Evolutionary conservation across 1,284 basidiomycete species (phyloP), one percentile per base, ranked within the genome.

Genomic region (Leccinum brunneo-olivaceum): DNA sequence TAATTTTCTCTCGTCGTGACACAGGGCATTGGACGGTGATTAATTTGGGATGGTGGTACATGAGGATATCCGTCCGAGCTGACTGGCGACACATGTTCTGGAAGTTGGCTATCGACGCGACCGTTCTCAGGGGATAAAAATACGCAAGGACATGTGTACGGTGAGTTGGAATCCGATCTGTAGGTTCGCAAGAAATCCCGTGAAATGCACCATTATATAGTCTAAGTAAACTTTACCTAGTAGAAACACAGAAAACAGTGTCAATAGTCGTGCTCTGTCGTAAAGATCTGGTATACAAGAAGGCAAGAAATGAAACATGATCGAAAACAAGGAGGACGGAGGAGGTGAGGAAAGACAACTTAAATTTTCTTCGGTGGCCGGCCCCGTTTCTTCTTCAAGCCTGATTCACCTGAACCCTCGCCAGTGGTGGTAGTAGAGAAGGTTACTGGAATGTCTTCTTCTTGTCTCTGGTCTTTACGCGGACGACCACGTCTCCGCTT

Each of bases 401-500:
- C 65, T 48, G 71, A 51, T 55, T 76, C 77, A 39, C 56, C 62
- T 29, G 56, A 58, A 40, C 60, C 59, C 43, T 75, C 76, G 24
- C 57, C 69, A 52, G 63, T 53, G 8, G 61, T 62, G 25, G 67
- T 66, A 45, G 66, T 70, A 34, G 67, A 63, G 19, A 60, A 45
- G 38, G 60, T 51, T 6, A 56, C 35, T 6, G 47, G 10, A 29
- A 35, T 11, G 39, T 33, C 46, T 38, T 65, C 56, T 27, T 72
- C 66, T 35, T 72, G 71, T 61, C 76, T 82, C 47, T 74, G 69
- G 64, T 57, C 56, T 43, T 86, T 86, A 53, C 80, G 82, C 45
- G 84, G 85, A 52, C 85, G 77, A 34, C 84, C 85, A 52, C 85
- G 71, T 62, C 72, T 77, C 53, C 80, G 74, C 65, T 87, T 87